A percentile compares a stretch with the other conserved stretches of the same genome.
Conservation (phyloP, 169 alveolate species). For the Plasmodium billcollinsi region DNA sequence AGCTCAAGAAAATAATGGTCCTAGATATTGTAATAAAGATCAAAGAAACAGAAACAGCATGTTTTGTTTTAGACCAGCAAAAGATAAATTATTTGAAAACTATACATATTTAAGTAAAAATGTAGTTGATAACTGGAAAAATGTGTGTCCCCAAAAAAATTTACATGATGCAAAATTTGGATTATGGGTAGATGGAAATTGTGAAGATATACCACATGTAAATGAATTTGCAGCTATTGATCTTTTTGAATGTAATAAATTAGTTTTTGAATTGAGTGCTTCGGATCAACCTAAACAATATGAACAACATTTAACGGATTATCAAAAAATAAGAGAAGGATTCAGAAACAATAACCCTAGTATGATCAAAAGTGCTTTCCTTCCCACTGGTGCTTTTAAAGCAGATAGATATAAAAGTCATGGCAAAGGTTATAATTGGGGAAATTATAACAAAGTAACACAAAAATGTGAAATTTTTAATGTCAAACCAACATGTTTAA, state of each 20-base stretch:
- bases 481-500: slow-evolving; percentile 82
- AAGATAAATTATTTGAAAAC: slow-evolving; percentile 66
- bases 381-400: slow-evolving; percentile 75
- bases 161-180: slow-evolving; percentile 85
- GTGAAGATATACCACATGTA: slow-evolving; percentile 31
- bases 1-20: slow-evolving; percentile 86
- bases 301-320: slow-evolving; percentile 60
- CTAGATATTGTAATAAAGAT: slow-evolving; percentile 82
- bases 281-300: slow-evolving; percentile 79
- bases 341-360: slow-evolving; percentile 13
- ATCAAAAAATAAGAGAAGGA: slow-evolving; percentile 36
- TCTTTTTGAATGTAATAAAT: slow-evolving; percentile 77
- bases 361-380: slow-evolving; percentile 40
- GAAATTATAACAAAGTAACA: slow-evolving; percentile 68
- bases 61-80: slow-evolving; percentile 85
- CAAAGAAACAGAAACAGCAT: slow-evolving; percentile 73
- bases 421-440: slow-evolving; percentile 88
- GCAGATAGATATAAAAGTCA: slow-evolving; percentile 57
- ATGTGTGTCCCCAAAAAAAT: slow-evolving; percentile 82
- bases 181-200: slow-evolving; percentile 79
- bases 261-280: slow-evolving; percentile 82
- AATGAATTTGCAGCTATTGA: not conserved
- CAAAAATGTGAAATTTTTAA: slow-evolving; percentile 77
- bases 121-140: slow-evolving; percentile 80
- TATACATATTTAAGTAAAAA: slow-evolving; percentile 79